Evolutionary conservation across 345 rosid genomes (phyloP).

Genomic region (Citrus unshiu): DNA sequence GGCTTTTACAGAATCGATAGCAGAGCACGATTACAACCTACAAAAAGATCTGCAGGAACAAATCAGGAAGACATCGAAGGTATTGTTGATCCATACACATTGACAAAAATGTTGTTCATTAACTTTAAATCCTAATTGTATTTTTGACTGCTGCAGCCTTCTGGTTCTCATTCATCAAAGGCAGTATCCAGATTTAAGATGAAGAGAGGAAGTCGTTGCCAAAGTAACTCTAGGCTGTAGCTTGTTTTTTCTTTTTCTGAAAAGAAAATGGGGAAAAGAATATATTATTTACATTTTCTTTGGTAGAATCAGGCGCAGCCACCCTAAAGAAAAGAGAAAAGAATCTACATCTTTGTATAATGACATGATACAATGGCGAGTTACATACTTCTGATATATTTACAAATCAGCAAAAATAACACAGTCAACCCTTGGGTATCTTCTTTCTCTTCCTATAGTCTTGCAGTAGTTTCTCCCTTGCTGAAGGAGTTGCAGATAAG

Average conservation of each 20-base stretch:
- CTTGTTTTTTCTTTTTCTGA: neutral
- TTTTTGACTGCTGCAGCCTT: constrained; percentile 34
- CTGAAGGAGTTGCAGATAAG: constrained; percentile 42
- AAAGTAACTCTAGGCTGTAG: neutral
- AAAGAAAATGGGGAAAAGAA: too few relatives aligned
- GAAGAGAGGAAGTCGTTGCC: constrained; percentile 50
- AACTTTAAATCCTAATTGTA: neutral
- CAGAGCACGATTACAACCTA: constrained; percentile 41
- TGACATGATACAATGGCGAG: constrained; percentile 3
- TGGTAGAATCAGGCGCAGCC: too few relatives aligned
- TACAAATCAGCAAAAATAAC: too few relatives aligned
- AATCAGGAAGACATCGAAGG: constrained; percentile 41
- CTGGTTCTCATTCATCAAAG: constrained; percentile 53
- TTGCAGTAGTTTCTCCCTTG: constrained; percentile 46
- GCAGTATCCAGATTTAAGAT: constrained; percentile 80
- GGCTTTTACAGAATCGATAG: constrained; percentile 75
- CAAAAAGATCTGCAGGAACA: constrained; percentile 23
- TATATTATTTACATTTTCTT: neutral
- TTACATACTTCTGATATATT: neutral
- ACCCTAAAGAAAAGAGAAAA: neutral
- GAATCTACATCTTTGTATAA: neutral
- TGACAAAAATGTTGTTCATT: neutral
- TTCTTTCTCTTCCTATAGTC: constrained; percentile 51
- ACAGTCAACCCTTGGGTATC: constrained; percentile 22
- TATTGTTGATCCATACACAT: constrained; percentile 8